Percentiles rank a stretch among this genome's conserved stretches.
phyloP scores from a whole-genome alignment of 2,329 filamentous ascomycete genomes.

The Hypoxylon sp. region DNA sequence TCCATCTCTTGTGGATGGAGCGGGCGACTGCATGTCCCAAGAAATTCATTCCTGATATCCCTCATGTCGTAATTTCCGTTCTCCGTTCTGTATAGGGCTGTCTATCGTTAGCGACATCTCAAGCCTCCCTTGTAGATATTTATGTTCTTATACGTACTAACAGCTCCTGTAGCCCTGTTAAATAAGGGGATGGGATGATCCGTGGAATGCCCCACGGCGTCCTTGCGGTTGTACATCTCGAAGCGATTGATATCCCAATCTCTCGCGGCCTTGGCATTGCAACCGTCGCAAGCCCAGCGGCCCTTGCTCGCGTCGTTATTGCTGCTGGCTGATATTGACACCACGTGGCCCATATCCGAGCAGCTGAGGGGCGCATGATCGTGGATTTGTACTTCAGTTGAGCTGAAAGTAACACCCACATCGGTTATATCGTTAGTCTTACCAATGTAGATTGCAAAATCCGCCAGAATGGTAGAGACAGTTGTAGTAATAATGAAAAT shows the following conservation, averaged over 20 bases:
- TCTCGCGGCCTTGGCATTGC: conserved; percentile 26
- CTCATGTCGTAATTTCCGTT: conserved; percentile 36
- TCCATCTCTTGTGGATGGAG: conserved; percentile 40
- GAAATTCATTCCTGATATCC: conserved; percentile 38
- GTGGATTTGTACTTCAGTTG: conserved; percentile 37
- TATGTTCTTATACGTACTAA: conserved; percentile 28
- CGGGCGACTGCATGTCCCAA: conserved; percentile 39
- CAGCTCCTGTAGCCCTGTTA: conserved; percentile 38
- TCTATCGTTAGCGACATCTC: conserved; percentile 8
- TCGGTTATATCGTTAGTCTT: conserved; percentile 39
- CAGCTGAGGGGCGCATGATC: conserved; percentile 37
- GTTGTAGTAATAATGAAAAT: conserved; percentile 1
- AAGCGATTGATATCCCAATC: conserved; percentile 38
- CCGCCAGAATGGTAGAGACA: conserved; percentile 7
- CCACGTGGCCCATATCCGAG: conserved; percentile 29
- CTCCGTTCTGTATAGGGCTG: conserved; percentile 35
- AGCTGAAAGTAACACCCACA: conserved; percentile 31
- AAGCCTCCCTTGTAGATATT: not conserved
- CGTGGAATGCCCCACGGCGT: conserved; percentile 33
- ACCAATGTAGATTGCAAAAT: conserved; percentile 40
- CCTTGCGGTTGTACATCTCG: conserved; percentile 42
- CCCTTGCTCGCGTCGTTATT: conserved; percentile 43
- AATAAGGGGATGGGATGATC: conserved; percentile 38
- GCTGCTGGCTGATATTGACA: conserved; percentile 29
- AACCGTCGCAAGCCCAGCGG: conserved; percentile 42